Evolutionary conservation across 495 filamentous ascomycete species (phyloP), one percentile per base, ranked within the genome.

Genomic region (Talaromyces ruber): DNA sequence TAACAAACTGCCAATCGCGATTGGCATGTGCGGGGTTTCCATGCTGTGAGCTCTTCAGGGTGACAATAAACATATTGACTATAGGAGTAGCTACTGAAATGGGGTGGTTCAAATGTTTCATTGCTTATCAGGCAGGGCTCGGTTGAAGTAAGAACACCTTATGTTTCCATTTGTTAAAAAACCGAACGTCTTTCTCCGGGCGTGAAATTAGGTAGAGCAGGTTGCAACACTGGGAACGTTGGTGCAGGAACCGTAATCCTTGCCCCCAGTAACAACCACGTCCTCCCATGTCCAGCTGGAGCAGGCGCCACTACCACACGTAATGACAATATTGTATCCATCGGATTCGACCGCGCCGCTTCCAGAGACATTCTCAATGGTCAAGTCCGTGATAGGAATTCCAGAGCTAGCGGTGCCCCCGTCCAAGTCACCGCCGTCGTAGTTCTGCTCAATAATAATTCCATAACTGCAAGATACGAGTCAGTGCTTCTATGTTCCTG

Each of bases 371-470:
- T 72, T 72, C 7, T 67, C 56, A 16, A 87, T 34, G 1, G 74
- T 82, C 2, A 86, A 61, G 26, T 72, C 73, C 11, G 81, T 85
- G 61, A 87, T 86, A 1, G 80, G 78, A 34, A 87, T 81, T 26
- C 85, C 84, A 52, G 65, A 76, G 0, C 84, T 86, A 3, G 84
- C 78, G 12, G 64, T 78, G 16, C 82, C 83, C 6, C 62, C 54
- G 18, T 78, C 78, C 6, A 76, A 80, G 62, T 70, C 70, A 18
- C 83, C 83, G 55, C 82, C 81, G 67, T 81, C 71, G 60, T 87
- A 88, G 68, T 86, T 82, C 69, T 88, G 85, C 71, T 88, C 74
- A 58, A 88, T 82, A 39, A 85, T 70, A 57, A 88, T 82, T 39
- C 84, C 85, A 66, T 86, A 85, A 3, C 68, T 71, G 45, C 4